phyloP scores from a whole-genome alignment of 2,329 filamentous ascomycete genomes.

The Seiridium unicorne region DNA sequence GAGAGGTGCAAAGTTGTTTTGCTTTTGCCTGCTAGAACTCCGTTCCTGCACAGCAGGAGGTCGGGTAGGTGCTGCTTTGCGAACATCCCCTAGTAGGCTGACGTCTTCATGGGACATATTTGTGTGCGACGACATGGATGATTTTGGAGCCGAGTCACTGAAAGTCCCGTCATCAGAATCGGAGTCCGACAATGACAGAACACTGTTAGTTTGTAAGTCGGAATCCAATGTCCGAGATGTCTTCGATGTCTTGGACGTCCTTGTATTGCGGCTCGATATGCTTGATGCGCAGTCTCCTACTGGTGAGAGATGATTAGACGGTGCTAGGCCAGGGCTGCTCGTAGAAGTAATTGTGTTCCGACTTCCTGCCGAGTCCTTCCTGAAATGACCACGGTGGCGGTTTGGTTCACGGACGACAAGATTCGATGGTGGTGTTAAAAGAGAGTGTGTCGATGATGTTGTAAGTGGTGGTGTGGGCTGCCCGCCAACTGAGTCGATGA shows the following conservation, averaged over 20 bases:
- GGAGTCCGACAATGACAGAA: conserved; percentile 53
- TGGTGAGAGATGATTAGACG: conserved; percentile 24
- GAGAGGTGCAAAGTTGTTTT: conserved; percentile 37
- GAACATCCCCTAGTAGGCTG: conserved; percentile 15
- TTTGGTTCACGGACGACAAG: conserved; percentile 14
- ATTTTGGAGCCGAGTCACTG: conserved; percentile 28
- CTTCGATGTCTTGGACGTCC: conserved; percentile 54
- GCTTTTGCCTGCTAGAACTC: conserved; percentile 30
- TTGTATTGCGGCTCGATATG: conserved; percentile 54
- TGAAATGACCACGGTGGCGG: conserved; percentile 18
- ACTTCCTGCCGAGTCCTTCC: conserved; percentile 23
- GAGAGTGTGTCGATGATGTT: conserved; percentile 17
- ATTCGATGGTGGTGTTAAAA: conserved; percentile 18
- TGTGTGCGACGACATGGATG: conserved; percentile 29
- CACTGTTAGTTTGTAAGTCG: conserved; percentile 53
- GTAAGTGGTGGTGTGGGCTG: conserved; percentile 9
- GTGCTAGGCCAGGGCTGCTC: conserved; percentile 18
- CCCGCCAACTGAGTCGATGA: too few relatives aligned
- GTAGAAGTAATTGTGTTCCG: conserved; percentile 23
- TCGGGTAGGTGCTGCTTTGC: conserved; percentile 15
- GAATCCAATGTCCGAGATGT: conserved; percentile 49
- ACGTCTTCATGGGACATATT: conserved; percentile 21
- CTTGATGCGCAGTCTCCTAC: conserved; percentile 46
- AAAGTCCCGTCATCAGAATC: conserved; percentile 53
- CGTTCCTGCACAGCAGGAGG: conserved; percentile 13